Evolutionary conservation across 2,329 filamentous ascomycete genomes (phyloP), one percentile per base, ranked within the genome.

Genomic region (Penicillium sclerotigenum): DNA sequence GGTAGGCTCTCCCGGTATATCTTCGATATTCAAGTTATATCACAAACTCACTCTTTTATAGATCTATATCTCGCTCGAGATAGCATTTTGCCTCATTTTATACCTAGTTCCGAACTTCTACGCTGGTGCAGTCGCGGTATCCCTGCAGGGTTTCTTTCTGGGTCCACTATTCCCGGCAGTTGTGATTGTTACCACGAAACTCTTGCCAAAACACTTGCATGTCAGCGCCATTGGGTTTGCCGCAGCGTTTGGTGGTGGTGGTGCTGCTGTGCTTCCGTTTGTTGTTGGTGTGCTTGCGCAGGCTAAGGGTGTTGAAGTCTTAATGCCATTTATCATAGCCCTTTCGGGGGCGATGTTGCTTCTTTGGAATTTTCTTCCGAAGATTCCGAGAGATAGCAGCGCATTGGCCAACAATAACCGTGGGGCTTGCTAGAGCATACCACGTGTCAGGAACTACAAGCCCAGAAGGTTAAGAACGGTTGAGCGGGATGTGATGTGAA

Each of bases 21-120:
- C n/a, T 22, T 20, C 8, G 5, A 2, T 9, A 7, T 20, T 31
- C 11, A 9, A 11, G 2, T 14, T 10, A 7, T 6, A 14, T 4
- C 14, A 33, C 13, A 40, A 26, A 29, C 59, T 54, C 11, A 54
- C 31, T 1, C 2, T 28, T 14, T 4, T 33, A 11, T 41, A 73
- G 71, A 52, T 62, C 13, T 95, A 94, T 71, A 79, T 93, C 5
- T 66, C 81, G 3, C 68, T 86, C 8, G 81, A 83, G n/a, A 82
- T 90, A 47, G 83, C 65, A 0, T 79, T 91, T 26, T 81, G 91
- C 67, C 75, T 94, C 1, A 73, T 92, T 57, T 90, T 92, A 75
- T 94, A 89, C 89, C 83, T 92, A 4, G 86, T 94, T 0, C 89
- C 90, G 0, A 83, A 83, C 56, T 90, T 92, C 68, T 81, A 88